phyloP scores from a whole-genome alignment of 345 rosid species.

The Raphanus raphanistrum region DNA sequence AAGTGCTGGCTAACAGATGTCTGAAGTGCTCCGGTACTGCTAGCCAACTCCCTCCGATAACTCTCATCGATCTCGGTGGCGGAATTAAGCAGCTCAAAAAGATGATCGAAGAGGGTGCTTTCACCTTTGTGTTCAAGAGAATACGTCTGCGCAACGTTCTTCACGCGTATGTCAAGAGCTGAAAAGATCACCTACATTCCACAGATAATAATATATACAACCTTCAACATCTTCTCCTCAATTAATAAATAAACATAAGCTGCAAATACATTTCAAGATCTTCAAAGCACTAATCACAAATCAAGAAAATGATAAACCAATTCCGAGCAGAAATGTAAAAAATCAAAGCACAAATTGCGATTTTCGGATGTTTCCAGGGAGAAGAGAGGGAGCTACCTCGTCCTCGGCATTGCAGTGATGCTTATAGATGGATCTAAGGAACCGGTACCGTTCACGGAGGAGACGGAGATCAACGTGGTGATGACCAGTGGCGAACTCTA shows the following conservation, averaged over 20 bases:
- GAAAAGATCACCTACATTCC: constrained; percentile 83
- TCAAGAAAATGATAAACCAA: not conserved
- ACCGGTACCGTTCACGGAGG: constrained; percentile 63
- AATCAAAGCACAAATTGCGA: not conserved
- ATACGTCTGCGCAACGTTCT: constrained; percentile 93
- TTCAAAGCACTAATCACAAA: constrained; percentile 19
- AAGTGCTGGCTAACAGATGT: constrained; percentile 91
- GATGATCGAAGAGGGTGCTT: constrained; percentile 76
- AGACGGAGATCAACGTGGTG: constrained; percentile 52
- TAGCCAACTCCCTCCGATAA: constrained; percentile 80
- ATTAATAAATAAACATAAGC: not conserved
- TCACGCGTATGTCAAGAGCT: constrained; percentile 92
- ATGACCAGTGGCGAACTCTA: constrained; percentile 70
- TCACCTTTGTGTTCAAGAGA: constrained; percentile 95
- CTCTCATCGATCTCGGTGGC: constrained; percentile 65
- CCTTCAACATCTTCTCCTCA: constrained; percentile 20
- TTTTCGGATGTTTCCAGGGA: constrained; percentile 1
- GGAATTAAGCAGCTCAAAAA: constrained; percentile 66
- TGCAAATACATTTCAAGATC: not conserved
- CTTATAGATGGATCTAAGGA: constrained; percentile 68
- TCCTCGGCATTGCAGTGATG: constrained; percentile 90
- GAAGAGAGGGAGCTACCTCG: constrained; percentile 53
- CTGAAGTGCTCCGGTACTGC: constrained; percentile 85
- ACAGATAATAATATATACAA: constrained; percentile 16
- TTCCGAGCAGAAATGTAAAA: not conserved